Evolutionary conservation across 2,329 filamentous ascomycete genomes (phyloP), one percentile per base, ranked within the genome.

Genomic region (Aureobasidium sp.): DNA sequence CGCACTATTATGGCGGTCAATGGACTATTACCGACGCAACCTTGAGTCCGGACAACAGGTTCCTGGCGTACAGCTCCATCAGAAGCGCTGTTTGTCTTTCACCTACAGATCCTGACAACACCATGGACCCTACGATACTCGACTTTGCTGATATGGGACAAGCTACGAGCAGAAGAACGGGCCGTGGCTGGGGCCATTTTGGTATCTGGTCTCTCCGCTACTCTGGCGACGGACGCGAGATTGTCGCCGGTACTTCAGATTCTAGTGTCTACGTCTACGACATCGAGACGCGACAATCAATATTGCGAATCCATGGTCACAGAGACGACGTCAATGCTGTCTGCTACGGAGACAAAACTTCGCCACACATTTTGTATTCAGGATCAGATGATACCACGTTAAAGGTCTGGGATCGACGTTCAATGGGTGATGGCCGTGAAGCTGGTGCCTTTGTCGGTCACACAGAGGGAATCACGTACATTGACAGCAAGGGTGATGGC

Each of bases 21-120:
- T 99, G 94, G 94, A 97, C 93, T 1, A 87, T 99, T 66, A 97
- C 94, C 15, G 94, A 99, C 75, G 92, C 93, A 1, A 89, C 90
- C 0, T 75, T 97, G 47, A 95, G 90, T 64, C 91, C 92, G 0
- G 91, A 97, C 77, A 97, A 97, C 73, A 88, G 85, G 67, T 94
- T 89, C 77, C 80, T 99, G 2, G 94, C 92, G 9, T 97, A 96
- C 73, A 93, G 90, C 47, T 96, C 91, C 6, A 95, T 97, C 62
- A 83, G 89, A 65, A 89, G 86, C 68, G 82, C 88, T 25, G 91
- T 97, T 0, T 96, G 90, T 67, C 81, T 97, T 61, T 90, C 93
- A 1, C 85, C 89, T 0, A 97, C 94, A 0, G 91, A 96, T 68
- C 91, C 91, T 1, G 85, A 86, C 52, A 89, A 96, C 66, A 83